Evolutionary conservation across 2,329 filamentous ascomycete species (phyloP).

Genomic region (Westerdykella aurantiaca): DNA sequence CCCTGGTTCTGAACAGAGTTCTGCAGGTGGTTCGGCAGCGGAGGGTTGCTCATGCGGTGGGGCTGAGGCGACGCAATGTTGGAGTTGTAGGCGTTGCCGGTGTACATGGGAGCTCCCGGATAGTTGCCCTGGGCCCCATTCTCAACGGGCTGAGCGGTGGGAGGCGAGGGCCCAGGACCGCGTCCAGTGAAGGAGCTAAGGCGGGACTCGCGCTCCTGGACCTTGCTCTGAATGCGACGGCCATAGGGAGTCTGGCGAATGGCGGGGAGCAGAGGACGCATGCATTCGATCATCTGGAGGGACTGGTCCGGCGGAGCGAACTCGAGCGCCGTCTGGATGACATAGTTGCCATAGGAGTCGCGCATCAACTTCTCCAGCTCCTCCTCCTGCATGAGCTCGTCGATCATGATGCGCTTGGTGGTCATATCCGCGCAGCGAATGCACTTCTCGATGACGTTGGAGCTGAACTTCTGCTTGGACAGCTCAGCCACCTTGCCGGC

Average conservation of each 20-base stretch:
- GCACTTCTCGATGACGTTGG: conserved; percentile 93
- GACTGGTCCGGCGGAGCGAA: conserved; percentile 31
- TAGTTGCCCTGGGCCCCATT: conserved; percentile 14
- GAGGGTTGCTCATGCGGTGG: conserved; percentile 36
- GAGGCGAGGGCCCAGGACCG: conserved; percentile 24
- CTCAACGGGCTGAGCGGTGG: conserved; percentile 15
- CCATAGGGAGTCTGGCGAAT: conserved; percentile 92
- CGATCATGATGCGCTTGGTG: conserved; percentile 74
- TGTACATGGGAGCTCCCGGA: conserved; percentile 30
- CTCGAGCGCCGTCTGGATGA: conserved; percentile 78
- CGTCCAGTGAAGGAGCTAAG: conserved; percentile 29
- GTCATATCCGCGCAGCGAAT: conserved; percentile 72
- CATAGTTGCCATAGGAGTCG: conserved; percentile 95
- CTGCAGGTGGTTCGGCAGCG: conserved; percentile 32
- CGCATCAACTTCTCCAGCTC: conserved; percentile 86
- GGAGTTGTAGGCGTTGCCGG: conserved; percentile 27
- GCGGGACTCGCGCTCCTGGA: conserved; percentile 52
- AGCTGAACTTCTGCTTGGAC: conserved; percentile 98
- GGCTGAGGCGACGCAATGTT: conserved; percentile 34
- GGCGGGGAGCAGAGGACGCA: conserved; percentile 75
- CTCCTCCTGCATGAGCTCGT: conserved; percentile 66
- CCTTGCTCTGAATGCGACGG: conserved; percentile 87
- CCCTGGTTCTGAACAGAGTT: conserved; percentile 37
- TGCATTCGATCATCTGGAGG: conserved; percentile 67
- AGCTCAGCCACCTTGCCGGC: conserved; percentile 62